A percentile compares a stretch with the other conserved stretches of the same genome.
Evolutionary conservation across 768 basidiomycete species (phyloP).

Genomic region (Mycena pura): DNA sequence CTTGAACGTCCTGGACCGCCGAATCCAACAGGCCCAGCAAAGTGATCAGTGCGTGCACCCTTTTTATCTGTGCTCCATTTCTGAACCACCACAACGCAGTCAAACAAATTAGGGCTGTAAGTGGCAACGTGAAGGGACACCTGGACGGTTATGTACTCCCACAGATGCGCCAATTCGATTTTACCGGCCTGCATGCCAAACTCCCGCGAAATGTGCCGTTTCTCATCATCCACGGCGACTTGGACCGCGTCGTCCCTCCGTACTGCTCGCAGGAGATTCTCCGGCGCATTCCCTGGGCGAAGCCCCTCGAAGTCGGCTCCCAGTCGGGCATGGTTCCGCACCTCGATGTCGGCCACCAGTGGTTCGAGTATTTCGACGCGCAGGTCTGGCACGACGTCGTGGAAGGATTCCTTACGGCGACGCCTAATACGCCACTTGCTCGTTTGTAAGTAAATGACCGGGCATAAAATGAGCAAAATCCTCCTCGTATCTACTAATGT

Average conservation of each 20-base stretch:
- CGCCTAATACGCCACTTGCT: background rate
- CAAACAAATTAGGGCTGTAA: conserved; percentile 42
- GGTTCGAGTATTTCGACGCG: conserved; percentile 55
- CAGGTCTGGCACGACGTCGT: conserved; percentile 48
- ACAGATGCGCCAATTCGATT: conserved; percentile 38
- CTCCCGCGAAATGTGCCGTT: conserved; percentile 39
- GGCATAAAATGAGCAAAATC: background rate
- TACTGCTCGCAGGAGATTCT: conserved; percentile 44
- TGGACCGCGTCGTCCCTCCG: conserved; percentile 47
- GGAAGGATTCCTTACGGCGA: conserved; percentile 40
- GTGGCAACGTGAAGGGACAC: background rate
- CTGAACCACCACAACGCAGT: conserved; percentile 27
- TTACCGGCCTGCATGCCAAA: conserved; percentile 39
- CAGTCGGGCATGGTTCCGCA: conserved; percentile 42
- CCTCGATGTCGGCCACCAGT: conserved; percentile 50
- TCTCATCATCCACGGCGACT: conserved; percentile 49
- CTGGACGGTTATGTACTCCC: background rate
- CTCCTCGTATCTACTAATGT: too few relatives aligned
- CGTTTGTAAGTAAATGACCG: conserved; percentile 11
- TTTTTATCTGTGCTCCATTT: background rate
- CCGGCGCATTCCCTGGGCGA: conserved; percentile 45
- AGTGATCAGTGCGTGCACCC: conserved; percentile 36
- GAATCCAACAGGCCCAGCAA: conserved; percentile 37
- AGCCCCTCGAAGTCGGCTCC: conserved; percentile 39
- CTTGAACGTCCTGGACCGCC: too few relatives aligned